Percentiles rank a stretch among this genome's conserved stretches.
phyloP scores from a whole-genome alignment of 768 basidiomycete genomes.

The Xerocomellus amylosporus region DNA sequence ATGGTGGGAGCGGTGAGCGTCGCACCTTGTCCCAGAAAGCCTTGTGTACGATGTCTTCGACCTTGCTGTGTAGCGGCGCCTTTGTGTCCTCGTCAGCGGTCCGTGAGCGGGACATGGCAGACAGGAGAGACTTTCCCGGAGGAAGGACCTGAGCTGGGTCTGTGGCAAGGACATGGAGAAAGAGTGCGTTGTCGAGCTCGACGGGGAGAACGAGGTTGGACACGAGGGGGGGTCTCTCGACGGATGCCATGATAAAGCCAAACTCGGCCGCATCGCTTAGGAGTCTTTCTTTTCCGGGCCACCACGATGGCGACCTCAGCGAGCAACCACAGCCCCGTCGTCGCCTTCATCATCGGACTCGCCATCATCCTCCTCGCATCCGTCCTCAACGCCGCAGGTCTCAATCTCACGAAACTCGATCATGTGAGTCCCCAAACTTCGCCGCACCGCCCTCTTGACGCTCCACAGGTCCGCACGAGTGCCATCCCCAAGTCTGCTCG shows the following conservation, averaged over 20 bases:
- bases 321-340: conserved; percentile 47
- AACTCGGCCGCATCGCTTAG: conserved; percentile 11
- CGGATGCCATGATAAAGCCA: conserved; percentile 26
- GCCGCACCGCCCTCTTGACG: background rate
- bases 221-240: conserved; percentile 20
- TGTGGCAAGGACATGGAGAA: conserved; percentile 65
- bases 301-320: conserved; percentile 25
- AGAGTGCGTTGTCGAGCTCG: conserved; percentile 63
- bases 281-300: conserved; percentile 10
- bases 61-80: conserved; percentile 45
- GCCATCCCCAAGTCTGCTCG: conserved; percentile 74
- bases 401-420: conserved; percentile 93
- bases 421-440: conserved; percentile 52
- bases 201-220: conserved; percentile 40
- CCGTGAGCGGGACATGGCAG: conserved; percentile 46
- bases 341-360: conserved; percentile 81
- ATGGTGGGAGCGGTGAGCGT: conserved; percentile 9
- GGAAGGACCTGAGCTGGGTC: conserved; percentile 62
- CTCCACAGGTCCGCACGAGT: conserved; percentile 63
- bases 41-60: conserved; percentile 47
- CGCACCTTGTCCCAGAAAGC: conserved; percentile 78
- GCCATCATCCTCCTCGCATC: conserved; percentile 81
- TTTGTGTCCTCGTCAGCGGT: conserved; percentile 15
- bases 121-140: conserved; percentile 68
- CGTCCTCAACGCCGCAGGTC: conserved; percentile 86